Evolutionary conservation across 2,329 filamentous ascomycete genomes (phyloP), one percentile per base, ranked within the genome.

Genomic region (Pyrenochaeta sp.): DNA sequence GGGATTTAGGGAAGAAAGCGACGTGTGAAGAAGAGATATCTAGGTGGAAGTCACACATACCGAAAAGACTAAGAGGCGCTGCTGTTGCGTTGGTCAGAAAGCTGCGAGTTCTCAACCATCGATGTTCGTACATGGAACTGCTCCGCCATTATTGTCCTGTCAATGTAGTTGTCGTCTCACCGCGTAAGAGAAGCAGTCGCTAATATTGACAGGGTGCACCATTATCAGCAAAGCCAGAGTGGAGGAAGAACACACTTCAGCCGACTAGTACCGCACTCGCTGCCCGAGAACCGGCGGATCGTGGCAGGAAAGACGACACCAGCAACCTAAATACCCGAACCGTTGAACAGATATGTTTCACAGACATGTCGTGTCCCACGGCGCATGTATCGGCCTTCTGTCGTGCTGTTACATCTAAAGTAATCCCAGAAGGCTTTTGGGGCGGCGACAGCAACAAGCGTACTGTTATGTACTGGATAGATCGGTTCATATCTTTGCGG

Each of bases 321-420:
- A 15, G 30, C 7, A 46, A 55, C 10, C 40, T 49, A n/a, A 54
- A 57, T 42, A 34, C 39, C 15, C 47, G 39, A 52, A 58, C 62
- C 8, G 58, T 67, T 30, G 64, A 71, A 53, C 58, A 74, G 54
- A 63, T 63, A 5, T 71, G 71, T 12, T 79, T 95, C 44, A 87
- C 88, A 34, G 85, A 90, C 22, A 79, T 91, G 65, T 90, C 93
- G 1, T 92, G 88, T 15, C 85, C 91, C 0, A 64, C 80, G 2
- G 80, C 87, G 1, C 84, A 87, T 47, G 91, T 98, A 2, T 96
- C 93, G 3, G 90, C 91, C 0, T 98, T 96, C 72, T 97, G 93
- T 74, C 90, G 90, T 70, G 90, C 92, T 2, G 88, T 90, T 0
- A 72, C 97, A 30, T 81, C 81, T 22, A 90, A 85, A 56, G 80